Evolutionary conservation across 805 yeast genomes (phyloP), one percentile per base, ranked within the genome.

Genomic region (Lipomyces japonicus): DNA sequence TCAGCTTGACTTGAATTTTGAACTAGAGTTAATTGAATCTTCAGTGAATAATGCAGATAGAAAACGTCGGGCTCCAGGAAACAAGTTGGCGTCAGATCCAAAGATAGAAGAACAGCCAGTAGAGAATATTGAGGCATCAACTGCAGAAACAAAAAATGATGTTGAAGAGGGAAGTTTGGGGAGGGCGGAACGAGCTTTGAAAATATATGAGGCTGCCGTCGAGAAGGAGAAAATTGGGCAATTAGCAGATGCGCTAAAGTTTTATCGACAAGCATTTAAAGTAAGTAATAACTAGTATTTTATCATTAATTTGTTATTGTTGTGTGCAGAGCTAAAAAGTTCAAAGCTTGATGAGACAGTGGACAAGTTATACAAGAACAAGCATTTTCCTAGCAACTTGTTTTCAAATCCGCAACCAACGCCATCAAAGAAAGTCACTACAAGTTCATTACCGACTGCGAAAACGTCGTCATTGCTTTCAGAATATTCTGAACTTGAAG

Each of bases 201-300:
- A 71, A 44, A 68, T 78, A 21, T 88, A 86, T 70, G 88, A 84
- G 59, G 66, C 73, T 44, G 96, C 88, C 2, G 78, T 82, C 0
- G 78, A 75, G 42, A 82, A 82, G 61, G 96, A 89, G 66, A 70
- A 76, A 30, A 76, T 73, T 43, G 96, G 96, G 0, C 71, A 79
- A 53, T 75, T 88, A 79, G 75, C 86, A n/a, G 95, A 88, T 61
- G 96, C 96, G 1, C 80, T 86, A 24, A 77, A 72, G 42, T 75
- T 69, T 57, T 89, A 89, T 66, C 71, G 95, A 54, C 73, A 75
- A 55, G 95, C 96, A 2, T 76, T 81, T 64, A 80, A 76, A 59
- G 65, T 80, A 48, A 19, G 53, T 39, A 19, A 10, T 69, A n/a
- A n/a, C n/a, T n/a, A n/a, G n/a, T n/a, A n/a, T 75, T 39, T 19